Conservation (phyloP, 2,329 filamentous ascomycete genomes). For the Penicillium brevicompactum region DNA sequence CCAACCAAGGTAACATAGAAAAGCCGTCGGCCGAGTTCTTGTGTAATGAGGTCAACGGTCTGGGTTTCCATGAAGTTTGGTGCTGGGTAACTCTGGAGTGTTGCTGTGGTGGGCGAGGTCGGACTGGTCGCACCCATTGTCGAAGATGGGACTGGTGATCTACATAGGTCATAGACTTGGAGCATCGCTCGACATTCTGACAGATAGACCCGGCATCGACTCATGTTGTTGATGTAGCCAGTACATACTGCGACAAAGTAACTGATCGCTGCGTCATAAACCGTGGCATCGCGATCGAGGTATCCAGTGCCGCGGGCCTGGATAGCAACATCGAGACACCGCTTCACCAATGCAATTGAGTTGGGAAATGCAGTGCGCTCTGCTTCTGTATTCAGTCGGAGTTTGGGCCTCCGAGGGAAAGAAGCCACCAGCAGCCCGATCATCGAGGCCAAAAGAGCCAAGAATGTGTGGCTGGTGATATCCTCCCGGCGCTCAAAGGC, state of each 20-base stretch:
- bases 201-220: conserved; percentile 45
- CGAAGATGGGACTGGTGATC: conserved; percentile 17
- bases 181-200: conserved; percentile 47
- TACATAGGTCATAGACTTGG: conserved; percentile 43
- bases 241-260: conserved; percentile 47
- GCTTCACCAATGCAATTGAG: conserved; percentile 45
- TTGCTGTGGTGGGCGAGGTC: conserved; percentile 23
- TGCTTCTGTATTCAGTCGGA: conserved; percentile 42
- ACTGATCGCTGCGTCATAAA: conserved; percentile 49
- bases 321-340: conserved; percentile 47
- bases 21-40: conserved; percentile 59
- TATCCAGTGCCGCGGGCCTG: conserved; percentile 49
- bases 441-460: conserved; percentile 50
- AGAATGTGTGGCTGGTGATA: conserved; percentile 42
- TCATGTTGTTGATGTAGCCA: conserved; percentile 43
- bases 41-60: conserved; percentile 40
- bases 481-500: conserved; percentile 48
- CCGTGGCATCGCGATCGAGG: conserved; percentile 43
- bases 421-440: conserved; percentile 48
- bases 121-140: conserved; percentile 26
- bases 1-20: conserved; percentile 84
- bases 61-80: conserved; percentile 17
- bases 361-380: conserved; percentile 44
- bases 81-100: conserved; percentile 23
- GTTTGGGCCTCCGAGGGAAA: conserved; percentile 47